These are phyloP conservation scores for Comarum palustre DNA, from an alignment of 306 rosid species.

Conservation along the genomic window DNA sequence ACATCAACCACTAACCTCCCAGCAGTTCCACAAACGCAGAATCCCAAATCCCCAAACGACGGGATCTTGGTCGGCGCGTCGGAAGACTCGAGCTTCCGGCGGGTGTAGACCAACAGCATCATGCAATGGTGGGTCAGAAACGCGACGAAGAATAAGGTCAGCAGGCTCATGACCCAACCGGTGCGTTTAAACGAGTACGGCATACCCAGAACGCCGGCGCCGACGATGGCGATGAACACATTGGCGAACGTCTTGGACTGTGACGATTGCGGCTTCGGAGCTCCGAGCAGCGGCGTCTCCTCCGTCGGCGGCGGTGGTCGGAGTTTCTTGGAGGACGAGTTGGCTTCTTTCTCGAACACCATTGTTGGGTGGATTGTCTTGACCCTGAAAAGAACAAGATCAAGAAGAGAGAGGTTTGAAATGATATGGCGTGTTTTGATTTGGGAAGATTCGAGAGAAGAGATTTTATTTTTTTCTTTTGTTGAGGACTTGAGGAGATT, in stretches of 20 bases:
- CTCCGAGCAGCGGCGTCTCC: conserved; percentile 44
- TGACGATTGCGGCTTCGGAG: conserved; percentile 32
- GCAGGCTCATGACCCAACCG: conserved; percentile 46
- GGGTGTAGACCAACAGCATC: conserved; percentile 52
- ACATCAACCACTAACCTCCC: conserved; percentile 42
- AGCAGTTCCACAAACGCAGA: conserved; percentile 36
- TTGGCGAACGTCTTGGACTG: conserved; percentile 53
- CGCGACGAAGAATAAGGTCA: conserved; percentile 42
- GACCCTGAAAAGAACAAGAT: neutral
- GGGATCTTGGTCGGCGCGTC: conserved; percentile 26
- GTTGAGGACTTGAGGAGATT: no score
- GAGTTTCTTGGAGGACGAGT: conserved; percentile 29
- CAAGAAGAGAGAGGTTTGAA: neutral
- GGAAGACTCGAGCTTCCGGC: conserved; percentile 46
- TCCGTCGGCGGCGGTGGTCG: conserved; percentile 37
- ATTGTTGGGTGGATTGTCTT: conserved; percentile 17
- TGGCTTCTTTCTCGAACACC: conserved; percentile 28
- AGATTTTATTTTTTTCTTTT: no score
- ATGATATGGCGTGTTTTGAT: neutral
- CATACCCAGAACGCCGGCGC: conserved; percentile 56
- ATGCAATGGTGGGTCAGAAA: conserved; percentile 46
- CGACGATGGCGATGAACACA: conserved; percentile 54
- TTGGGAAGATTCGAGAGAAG: neutral
- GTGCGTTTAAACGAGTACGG: conserved; percentile 56
- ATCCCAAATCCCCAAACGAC: conserved; percentile 57